Base-by-base conservation (phyloP, 2,329 filamentous ascomycete species). In the Aureobasidium subglaciale region DNA sequence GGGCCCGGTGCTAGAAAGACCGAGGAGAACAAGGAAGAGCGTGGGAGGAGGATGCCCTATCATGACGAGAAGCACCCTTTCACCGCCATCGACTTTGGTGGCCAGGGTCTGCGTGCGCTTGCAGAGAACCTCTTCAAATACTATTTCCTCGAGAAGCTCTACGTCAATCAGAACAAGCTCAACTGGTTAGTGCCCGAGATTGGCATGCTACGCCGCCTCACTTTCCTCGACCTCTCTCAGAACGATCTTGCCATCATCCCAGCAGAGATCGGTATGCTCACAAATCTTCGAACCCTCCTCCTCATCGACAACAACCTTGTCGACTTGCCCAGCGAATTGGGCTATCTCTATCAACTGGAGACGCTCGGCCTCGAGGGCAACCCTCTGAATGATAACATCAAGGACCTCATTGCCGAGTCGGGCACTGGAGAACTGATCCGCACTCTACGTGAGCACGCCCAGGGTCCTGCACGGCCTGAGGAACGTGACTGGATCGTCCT, bases 221-320 rank as follows among this genome's bases (percentile, higher is more conserved):
- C 83, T 32, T 82, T 91, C 65, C 80, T 99, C 46, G 92, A 99
- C 70, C 79, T 91, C 3, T 97, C 93, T 0, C 84, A 86, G 73
- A 99, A 99, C 70, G 83, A 92, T 59, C 78, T 99, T 58, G 80
- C 80, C 8, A 84, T 87, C 61, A 76, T 99, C 4, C 93, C 93
- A 1, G 82, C 88, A 20, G 92, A 99, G 74, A 83, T 99, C 59
- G 93, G 93, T 67, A 99, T 97, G 92, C 89, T 96, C 64, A 93
- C 91, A 25, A 93, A 91, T 63, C 77, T 99, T 55, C 90, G 89
- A 72, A 85, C 88, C 62, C 78, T 99, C 5, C 76, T 91, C 25
- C 77, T 96, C 2, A 96, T 96, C 69, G 90, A 96, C 74, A 99
- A 99, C 70, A 81, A 88, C 59, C 86, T 99, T 55, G 82, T 83